Evolutionary conservation across 2,329 filamentous ascomycete genomes (phyloP).

Genomic region (Diplodia intermedia): DNA sequence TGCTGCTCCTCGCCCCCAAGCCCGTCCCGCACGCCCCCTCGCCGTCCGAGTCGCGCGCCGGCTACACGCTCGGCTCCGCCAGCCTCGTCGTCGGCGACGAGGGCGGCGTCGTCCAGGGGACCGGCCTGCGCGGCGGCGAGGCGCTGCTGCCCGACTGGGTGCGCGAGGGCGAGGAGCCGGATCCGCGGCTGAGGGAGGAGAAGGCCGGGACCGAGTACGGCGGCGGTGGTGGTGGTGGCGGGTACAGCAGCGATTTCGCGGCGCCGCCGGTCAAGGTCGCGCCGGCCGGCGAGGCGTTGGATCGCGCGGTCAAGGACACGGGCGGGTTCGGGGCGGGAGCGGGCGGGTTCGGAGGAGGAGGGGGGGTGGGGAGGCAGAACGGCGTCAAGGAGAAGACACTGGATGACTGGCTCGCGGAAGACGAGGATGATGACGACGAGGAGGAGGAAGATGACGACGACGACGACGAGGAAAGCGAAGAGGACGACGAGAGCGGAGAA

Average conservation of each 20-base stretch:
- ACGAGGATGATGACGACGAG: constrained; percentile 64
- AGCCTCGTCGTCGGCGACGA: constrained; percentile 84
- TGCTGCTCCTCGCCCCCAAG: constrained; percentile 92
- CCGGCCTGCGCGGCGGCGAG: constrained; percentile 74
- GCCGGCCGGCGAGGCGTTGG: constrained; percentile 69
- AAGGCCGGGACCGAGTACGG: constrained; percentile 48
- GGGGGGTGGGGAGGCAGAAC: constrained; percentile 56
- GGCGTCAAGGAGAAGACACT: constrained; percentile 76
- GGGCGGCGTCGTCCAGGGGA: constrained; percentile 68
- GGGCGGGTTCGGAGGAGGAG: constrained; percentile 43
- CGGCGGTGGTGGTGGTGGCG: no score
- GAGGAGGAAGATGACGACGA: constrained; percentile 64
- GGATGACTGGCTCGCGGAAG: constrained; percentile 90
- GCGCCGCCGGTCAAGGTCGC: constrained; percentile 45
- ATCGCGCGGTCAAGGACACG: constrained; percentile 58
- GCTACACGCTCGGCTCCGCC: constrained; percentile 80
- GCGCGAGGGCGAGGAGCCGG: constrained; percentile 76
- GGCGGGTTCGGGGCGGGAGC: constrained; percentile 38
- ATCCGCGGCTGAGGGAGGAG: constrained; percentile 72
- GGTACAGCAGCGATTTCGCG: no score
- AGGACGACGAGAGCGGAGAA: constrained; percentile 59
- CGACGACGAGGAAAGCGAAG: constrained; percentile 51
- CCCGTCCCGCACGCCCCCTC: constrained; percentile 89
- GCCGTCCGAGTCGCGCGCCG: constrained; percentile 82
- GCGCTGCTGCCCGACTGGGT: constrained; percentile 88